Base-by-base conservation (phyloP, 202 grass and related monocot species). In the Elaeis oleifera region DNA sequence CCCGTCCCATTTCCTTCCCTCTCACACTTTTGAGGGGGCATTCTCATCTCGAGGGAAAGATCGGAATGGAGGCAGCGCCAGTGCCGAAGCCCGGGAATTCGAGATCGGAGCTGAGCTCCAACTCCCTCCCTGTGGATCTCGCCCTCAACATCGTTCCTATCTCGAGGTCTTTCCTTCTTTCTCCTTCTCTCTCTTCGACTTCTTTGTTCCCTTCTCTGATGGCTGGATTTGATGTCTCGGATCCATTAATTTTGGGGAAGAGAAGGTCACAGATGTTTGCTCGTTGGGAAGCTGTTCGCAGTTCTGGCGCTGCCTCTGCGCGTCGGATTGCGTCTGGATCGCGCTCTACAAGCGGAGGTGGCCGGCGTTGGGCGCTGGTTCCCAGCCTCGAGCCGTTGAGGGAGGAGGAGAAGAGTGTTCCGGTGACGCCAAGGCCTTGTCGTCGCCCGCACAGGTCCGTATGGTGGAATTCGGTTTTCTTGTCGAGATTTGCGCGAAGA, bases 191-290 rank as follows among this genome's bases (percentile, higher is more conserved):
- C 18, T 1, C 7, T 17, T 50, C 17, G 8, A 23, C 23, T 18
- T 20, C 23, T 17, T 54, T 8, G n/a, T 16, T 15, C 0, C 17
- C 16, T 23, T 13, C 6, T 26, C 16, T 25, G 36, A 44, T 44
- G 36, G 36, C 9, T 44, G 36, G 36, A 44, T 5, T 24, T 1
- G 23, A 16, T 56, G 48, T 57, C 20, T 64, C 49, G 71, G 65
- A 84, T 69, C 55, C 55, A 1, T 22, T 56, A 53, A 54, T 28
- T 25, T 73, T 39, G 25, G 18, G 52, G 54, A 19, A 54, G 29
- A 23, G 18, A 76, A 96, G 87, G 84, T 74, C 58, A 70, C 59
- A 5, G 87, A 96, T 64, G 81, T 96, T 70, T 96, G 87, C 78
- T 69, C 90, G 4, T 75, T 96, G 48, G 81, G 83, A 24, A 32